Base-by-base conservation (phyloP, 2,329 filamentous ascomycete genomes). In the Thelonectria blattea region DNA sequence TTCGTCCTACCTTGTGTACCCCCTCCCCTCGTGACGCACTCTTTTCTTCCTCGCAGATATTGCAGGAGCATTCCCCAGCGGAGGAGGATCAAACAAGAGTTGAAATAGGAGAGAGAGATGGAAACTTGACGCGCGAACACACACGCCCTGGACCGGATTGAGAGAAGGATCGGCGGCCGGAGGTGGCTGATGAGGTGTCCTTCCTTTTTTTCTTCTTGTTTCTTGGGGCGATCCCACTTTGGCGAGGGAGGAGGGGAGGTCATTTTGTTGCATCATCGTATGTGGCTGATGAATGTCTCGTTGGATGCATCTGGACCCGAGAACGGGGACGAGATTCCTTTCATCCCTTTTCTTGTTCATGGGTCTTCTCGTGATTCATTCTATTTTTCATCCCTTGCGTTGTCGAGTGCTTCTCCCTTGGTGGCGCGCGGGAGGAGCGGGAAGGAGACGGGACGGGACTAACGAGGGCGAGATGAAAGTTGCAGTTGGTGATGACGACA, bases 31-130 rank as follows among this genome's bases (percentile, higher is more conserved):
- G 11, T 43, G 39, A 53, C 51, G 45, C 27, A 30, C 5, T 30
- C 24, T 27, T 24, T 24, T 6, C 22, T 6, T 6, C 9, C 8
- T 27, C n/a, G 37, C 22, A 32, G 39, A 43, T 39, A 37, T 46
- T 54, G 34, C 52, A 54, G 41, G 51, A 53, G 37, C 22, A 45
- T 8, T 46, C 27, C 27, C 27, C n/a, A n/a, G n/a, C n/a, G n/a
- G n/a, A n/a, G n/a, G n/a, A 30, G 34, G 34, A 11, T 34, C 32
- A 34, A 14, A 37, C n/a, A n/a, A 14, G 4, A 37, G 12, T 37
- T 37, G 34, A 15, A 37, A 30, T 30, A 30, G 27, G 27, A 30
- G 27, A 24, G 4, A 10, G 32, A 34, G 3, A 9, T 11, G 32
- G 12, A 37, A 24, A 24, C 22, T 24, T 37, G 34, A 37, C 34